Percentiles rank a stretch among this genome's conserved stretches.
phyloP scores from a whole-genome alignment of 805 yeast species.

The Candida tammaniensis region DNA sequence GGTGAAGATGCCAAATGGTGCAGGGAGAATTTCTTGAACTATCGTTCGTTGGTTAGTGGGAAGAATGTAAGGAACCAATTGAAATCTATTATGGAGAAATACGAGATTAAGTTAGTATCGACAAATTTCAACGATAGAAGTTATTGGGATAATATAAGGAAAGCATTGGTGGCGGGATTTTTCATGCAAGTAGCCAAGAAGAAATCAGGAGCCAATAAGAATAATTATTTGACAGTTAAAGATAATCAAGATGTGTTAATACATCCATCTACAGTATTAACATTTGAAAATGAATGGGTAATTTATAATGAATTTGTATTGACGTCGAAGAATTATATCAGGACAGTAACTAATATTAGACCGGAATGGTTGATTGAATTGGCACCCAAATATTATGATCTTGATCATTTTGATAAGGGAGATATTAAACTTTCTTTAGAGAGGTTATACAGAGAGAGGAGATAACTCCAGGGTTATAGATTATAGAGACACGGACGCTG shows the following conservation, averaged over 20 bases:
- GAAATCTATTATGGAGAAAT: constrained; percentile 75
- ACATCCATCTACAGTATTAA: constrained; percentile 90
- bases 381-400: constrained; percentile 69
- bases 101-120: constrained; percentile 69
- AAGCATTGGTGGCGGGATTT: constrained; percentile 88
- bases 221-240: constrained; percentile 78
- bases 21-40: constrained; percentile 81
- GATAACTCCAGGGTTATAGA: neutral
- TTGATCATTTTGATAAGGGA: constrained; percentile 62
- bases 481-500: too few species aligned
- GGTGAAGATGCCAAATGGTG: constrained; percentile 90
- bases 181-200: constrained; percentile 98
- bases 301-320: constrained; percentile 93
- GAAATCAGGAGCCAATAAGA: constrained; percentile 57
- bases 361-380: constrained; percentile 91
- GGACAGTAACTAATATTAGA: constrained; percentile 87
- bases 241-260: constrained; percentile 94
- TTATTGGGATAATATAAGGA: constrained; percentile 76
- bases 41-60: constrained; percentile 83
- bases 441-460: constrained; percentile 22
- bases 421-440: constrained; percentile 71
- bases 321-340: constrained; percentile 87
- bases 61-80: constrained; percentile 83
- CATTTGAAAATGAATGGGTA: constrained; percentile 90
- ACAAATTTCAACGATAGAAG: constrained; percentile 57